Conservation (phyloP, 2,329 filamentous ascomycete species). For the Rutstroemia sydowiana region DNA sequence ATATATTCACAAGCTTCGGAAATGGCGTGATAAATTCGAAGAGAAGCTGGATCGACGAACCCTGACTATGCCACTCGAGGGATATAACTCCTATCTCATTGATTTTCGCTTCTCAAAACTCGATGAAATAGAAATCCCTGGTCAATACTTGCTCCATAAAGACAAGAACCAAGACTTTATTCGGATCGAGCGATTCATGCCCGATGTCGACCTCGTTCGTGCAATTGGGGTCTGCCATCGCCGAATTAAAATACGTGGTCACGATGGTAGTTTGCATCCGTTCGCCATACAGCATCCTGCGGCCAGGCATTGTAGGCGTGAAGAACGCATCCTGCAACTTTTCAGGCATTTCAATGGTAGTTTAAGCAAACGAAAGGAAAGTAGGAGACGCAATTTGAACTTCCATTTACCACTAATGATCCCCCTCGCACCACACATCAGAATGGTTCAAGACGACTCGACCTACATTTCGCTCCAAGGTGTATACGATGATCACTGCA, state of each 20-base stretch:
- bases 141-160: constrained; percentile 93
- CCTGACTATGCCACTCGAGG: constrained; percentile 51
- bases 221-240: constrained; percentile 87
- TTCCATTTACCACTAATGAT: constrained; percentile 96
- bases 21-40: constrained; percentile 96
- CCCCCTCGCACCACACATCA: constrained; percentile 86
- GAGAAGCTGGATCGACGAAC: constrained; percentile 84
- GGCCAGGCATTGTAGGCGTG: constrained; percentile 81
- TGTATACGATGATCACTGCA: constrained; percentile 93
- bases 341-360: constrained; percentile 97
- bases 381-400: constrained; percentile 82
- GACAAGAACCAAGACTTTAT: constrained; percentile 99
- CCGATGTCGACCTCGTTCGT: constrained; percentile 87
- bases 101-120: constrained; percentile 98
- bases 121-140: constrained; percentile 95
- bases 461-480: constrained; percentile 92
- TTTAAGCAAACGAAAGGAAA: constrained; percentile 88
- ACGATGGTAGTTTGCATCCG: constrained; percentile 93
- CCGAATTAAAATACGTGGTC: constrained; percentile 88
- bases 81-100: constrained; percentile 82
- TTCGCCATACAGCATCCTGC: constrained; percentile 97
- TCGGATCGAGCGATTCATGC: constrained; percentile 91
- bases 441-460: constrained; percentile 90
- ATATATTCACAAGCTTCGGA: constrained; percentile 93
- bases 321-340: constrained; percentile 90